phyloP scores from a whole-genome alignment of 169 alveolate genomes.

The Nephromyces sp. region DNA sequence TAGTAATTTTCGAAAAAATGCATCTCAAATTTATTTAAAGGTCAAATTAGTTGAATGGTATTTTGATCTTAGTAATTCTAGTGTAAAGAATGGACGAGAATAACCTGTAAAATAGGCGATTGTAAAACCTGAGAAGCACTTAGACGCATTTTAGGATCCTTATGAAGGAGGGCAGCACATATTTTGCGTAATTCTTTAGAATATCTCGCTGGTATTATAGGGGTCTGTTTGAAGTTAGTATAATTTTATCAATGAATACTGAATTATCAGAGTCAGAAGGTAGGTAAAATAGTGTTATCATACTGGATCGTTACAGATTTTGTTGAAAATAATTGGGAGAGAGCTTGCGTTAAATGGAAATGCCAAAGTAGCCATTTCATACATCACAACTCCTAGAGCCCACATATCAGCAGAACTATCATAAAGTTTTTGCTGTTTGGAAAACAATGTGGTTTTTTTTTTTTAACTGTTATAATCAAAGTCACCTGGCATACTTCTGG shows the following conservation, averaged over 20 bases:
- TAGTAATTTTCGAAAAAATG: no score
- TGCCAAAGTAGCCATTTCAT: conserved; percentile 51
- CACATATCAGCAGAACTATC: conserved; percentile 97
- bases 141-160: conserved; percentile 34
- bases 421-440: conserved; percentile 81
- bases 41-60: no score
- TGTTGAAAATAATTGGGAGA: conserved; percentile 18
- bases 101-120: conserved; percentile 17
- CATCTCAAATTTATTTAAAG: no score
- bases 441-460: background rate
- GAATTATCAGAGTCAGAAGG: no score
- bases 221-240: conserved; percentile 23
- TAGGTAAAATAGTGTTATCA: no score
- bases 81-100: background rate
- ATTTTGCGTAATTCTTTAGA: conserved; percentile 25
- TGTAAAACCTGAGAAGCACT: conserved; percentile 36
- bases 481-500: conserved; percentile 89
- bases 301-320: conserved; percentile 35
- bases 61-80: no score
- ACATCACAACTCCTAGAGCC: conserved; percentile 90
- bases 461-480: background rate
- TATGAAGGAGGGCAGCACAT: conserved; percentile 15
- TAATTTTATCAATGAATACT: no score
- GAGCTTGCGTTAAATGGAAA: conserved; percentile 25
- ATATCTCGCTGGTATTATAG: conserved; percentile 29